Base-by-base conservation (phyloP, 2,329 filamentous ascomycete species). In the Seiridium cupressi region DNA sequence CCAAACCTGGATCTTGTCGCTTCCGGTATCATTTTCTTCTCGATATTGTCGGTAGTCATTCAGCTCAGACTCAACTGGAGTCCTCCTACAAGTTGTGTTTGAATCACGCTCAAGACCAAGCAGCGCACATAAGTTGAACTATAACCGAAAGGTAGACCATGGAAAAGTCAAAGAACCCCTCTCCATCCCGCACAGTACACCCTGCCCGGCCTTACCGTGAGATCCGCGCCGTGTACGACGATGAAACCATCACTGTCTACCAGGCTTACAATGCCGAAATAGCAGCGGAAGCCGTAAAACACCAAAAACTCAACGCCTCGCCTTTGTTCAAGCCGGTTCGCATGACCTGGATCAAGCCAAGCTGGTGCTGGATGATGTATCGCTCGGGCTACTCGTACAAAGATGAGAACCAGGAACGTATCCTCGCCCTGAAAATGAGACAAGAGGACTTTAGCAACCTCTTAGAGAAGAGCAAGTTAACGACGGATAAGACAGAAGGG, bases 301-400 rank as follows among this genome's bases (percentile, higher is more conserved):
- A 72, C 2, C 84, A 87, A 65, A 79, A 73, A 7, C 79, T 89
- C 46, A 72, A 79, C 53, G 80, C 83, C 0, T 84, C 81, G 1
- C 75, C 82, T 2, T 72, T 77, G 5, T 88, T 87, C 72, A 76
- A 72, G 11, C 73, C 74, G n/a, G 71, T 71, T 1, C 80, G 85
- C 56, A 88, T 87, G 84, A 88, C 85, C 3, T 88, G 86, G 86
- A 81, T 88, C 64, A 88, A 88, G 66, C 85, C 85, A 0, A 83
- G 79, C 61, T 89, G 84, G 80, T 72, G 74, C 51, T 89, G 86
- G 86, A 85, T 87, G 80, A 81, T 87, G 72, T 88, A 89, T 68
- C 84, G 86, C 53, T 77, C 79, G 26, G 85, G 84, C 13, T 89
- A 87, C 73, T 82, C 81, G 0, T 79, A 76, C 69, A 88, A 88